Evolutionary conservation across 495 filamentous ascomycete genomes (phyloP).

Genomic region (Trichoderma asperelloides): DNA sequence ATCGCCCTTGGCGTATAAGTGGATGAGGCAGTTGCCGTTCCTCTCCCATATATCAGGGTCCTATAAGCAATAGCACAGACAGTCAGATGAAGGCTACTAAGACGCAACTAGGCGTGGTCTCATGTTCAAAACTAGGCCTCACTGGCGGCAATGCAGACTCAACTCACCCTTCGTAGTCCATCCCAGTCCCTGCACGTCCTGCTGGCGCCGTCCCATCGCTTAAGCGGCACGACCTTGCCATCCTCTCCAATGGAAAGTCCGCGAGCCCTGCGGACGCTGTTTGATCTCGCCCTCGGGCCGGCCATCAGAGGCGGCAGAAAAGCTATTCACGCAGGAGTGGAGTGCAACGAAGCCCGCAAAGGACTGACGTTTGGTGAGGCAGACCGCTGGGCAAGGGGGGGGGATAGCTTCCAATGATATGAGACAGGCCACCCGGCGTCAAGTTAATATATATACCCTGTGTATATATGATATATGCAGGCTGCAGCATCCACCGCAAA

Average conservation of each 20-base stretch:
- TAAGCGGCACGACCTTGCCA: neutral
- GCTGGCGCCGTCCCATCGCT: slow-evolving; percentile 12
- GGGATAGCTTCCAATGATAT: neutral
- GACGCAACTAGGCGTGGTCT: neutral
- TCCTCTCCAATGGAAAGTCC: slow-evolving; percentile 6
- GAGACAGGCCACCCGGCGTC: neutral
- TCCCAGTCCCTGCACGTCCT: slow-evolving; percentile 10
- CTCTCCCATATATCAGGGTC: slow-evolving; percentile 57
- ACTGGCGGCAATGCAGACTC: neutral
- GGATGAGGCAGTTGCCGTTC: slow-evolving; percentile 52
- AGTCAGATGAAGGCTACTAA: neutral
- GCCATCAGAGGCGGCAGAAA: neutral
- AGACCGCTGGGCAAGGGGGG: neutral
- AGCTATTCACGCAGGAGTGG: neutral
- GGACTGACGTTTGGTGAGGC: neutral
- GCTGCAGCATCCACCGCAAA: neutral
- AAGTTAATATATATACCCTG: neutral
- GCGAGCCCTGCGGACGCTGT: slow-evolving; percentile 7
- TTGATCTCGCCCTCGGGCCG: neutral
- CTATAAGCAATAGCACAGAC: slow-evolving; percentile 17
- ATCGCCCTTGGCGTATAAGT: slow-evolving; percentile 51
- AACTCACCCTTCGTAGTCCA: slow-evolving; percentile 11
- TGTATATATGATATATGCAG: neutral
- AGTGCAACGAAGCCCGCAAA: neutral
- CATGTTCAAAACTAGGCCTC: neutral